These are phyloP conservation scores for Xylaria sp. DNA, from an alignment of 2,329 filamentous ascomycete species.

Conservation along the genomic window DNA sequence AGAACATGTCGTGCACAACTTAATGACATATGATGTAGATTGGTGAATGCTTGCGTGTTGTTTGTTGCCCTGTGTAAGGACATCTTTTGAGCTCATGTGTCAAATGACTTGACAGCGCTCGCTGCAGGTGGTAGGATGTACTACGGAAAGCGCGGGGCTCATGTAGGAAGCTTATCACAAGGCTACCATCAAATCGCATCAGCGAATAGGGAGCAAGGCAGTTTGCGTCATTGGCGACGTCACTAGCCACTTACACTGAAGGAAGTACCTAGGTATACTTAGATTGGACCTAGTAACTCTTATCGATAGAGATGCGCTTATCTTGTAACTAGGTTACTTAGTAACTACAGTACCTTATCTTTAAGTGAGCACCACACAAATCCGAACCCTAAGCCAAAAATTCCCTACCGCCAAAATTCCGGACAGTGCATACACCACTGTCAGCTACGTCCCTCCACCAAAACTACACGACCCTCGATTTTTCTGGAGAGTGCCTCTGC, in stretches of 20 bases:
- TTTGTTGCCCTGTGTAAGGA: constrained; percentile 5
- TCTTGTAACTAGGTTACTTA: too few relatives aligned
- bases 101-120: constrained; percentile 13
- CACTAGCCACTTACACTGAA: constrained; percentile 29
- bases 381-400: constrained; percentile 49
- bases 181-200: constrained; percentile 47
- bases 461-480: constrained; percentile 38
- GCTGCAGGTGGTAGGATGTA: not conserved
- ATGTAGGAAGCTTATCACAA: constrained; percentile 26
- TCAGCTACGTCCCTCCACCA: constrained; percentile 41
- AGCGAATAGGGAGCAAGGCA: constrained; percentile 40
- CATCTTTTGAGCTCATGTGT: constrained; percentile 10
- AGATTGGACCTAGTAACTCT: not conserved
- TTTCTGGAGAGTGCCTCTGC: constrained; percentile 38
- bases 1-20: constrained; percentile 4
- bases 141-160: constrained; percentile 34
- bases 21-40: constrained; percentile 17
- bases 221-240: constrained; percentile 26
- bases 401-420: constrained; percentile 42
- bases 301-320: constrained; percentile 35
- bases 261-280: not conserved
- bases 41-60: not conserved
- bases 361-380: constrained; percentile 44
- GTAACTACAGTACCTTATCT: not conserved
- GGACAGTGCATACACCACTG: constrained; percentile 43